These are phyloP conservation scores for Aciculosporium take DNA, from an alignment of 2,329 filamentous ascomycete genomes.

Conservation along the genomic window DNA sequence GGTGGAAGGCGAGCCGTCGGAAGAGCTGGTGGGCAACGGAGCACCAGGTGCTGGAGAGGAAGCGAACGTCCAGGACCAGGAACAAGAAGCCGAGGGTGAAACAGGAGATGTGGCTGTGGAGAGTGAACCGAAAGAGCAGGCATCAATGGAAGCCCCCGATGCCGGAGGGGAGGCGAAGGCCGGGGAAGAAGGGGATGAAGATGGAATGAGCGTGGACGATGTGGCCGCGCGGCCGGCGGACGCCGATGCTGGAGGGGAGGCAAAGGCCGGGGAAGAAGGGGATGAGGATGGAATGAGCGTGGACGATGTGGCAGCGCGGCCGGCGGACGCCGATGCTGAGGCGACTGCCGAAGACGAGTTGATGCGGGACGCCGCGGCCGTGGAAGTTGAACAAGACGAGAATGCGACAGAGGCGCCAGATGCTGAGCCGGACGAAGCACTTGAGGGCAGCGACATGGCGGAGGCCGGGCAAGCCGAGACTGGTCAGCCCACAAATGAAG, in stretches of 20 bases:
- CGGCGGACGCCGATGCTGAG: not conserved
- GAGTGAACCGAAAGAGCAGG: not conserved
- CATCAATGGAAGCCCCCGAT: not conserved
- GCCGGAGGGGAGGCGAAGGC: not conserved
- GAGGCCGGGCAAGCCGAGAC: not conserved
- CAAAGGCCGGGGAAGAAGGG: not conserved
- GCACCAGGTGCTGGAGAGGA: not conserved
- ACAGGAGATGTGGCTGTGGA: not conserved
- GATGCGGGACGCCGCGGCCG: not conserved
- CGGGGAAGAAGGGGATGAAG: not conserved
- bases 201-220: not conserved
- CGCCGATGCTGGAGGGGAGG: too few relatives aligned
- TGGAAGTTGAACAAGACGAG: not conserved
- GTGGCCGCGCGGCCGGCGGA: not conserved
- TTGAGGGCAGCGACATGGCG: too few relatives aligned
- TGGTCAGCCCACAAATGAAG: not conserved
- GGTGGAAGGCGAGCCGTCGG: too few relatives aligned
- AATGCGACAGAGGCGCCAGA: not conserved
- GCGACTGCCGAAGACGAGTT: not conserved
- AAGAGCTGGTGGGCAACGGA: too few relatives aligned
- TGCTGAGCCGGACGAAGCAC: not conserved
- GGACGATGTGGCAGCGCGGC: not conserved
- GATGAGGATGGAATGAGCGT: not conserved
- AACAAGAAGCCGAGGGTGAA: not conserved
- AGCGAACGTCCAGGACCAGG: too few relatives aligned